Evolutionary conservation across 352 stramenopile genomes (phyloP), one percentile per base, ranked within the genome.

Genomic region (Phytopythium chamaehyphon): DNA sequence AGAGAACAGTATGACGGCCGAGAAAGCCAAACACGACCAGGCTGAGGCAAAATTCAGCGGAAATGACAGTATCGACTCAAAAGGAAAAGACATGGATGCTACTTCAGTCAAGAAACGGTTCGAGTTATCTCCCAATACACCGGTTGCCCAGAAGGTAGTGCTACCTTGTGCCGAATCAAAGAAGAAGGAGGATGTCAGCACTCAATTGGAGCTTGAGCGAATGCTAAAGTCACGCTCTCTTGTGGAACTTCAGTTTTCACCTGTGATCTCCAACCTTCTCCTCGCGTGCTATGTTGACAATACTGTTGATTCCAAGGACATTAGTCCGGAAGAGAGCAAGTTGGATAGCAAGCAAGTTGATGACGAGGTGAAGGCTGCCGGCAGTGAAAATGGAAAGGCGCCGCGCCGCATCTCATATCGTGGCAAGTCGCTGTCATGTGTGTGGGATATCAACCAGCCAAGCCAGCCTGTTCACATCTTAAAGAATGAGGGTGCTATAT

Each of bases 401-500:
- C 2, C 2, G n/a, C 22, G 40, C 1, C 21, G 31, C 10, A 14
- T 26, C 6, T 10, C 44, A 16, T 67, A 61, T 23, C 56, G 23
- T 16, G 63, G 72, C 44, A 84, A 86, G 45, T 77, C 70, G 0
- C 63, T 90, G 16, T 65, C 70, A 2, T 86, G 76, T 45, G 57
- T 88, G 4, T 90, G 79, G 79, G 76, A 90, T 31, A 49, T 88
- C 18, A 86, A 86, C 54, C 59, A 83, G 24, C 63, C 73, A 10
- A 51, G 64, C 24, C 57, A 71, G 11, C 67, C 61, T 8, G 54
- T 74, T 16, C 71, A 82, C 50, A 36, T 82, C 15, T 55, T 86
- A 2, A 68, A 76, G 18, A 74, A 61, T 26, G 79, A 85, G 65
- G 77, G 76, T 38, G 19, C 62, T 12, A 59, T 71, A 6, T 72